These are phyloP conservation scores for Mortierella sp. DNA, from an alignment of 371 early-diverging fungal genomes.

Conservation along the genomic window DNA sequence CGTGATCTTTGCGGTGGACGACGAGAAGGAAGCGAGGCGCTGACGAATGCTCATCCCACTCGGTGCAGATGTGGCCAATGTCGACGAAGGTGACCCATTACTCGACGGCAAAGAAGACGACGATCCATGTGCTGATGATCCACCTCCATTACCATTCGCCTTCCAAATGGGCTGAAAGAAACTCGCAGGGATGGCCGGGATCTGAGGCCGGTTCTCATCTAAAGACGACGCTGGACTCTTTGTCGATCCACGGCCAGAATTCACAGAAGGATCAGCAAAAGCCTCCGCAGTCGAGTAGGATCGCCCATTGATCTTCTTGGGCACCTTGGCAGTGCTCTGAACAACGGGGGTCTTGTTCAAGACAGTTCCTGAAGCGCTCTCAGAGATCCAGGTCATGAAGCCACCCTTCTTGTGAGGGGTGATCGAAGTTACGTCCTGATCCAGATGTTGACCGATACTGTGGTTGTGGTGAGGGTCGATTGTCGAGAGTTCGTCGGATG, in stretches of 20 bases:
- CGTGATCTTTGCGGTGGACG: constrained; percentile 42
- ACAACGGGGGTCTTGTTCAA: constrained; percentile 45
- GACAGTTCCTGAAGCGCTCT: constrained; percentile 52
- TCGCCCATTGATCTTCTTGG: constrained; percentile 39
- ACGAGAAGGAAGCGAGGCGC: constrained; percentile 49
- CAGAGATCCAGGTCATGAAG: constrained; percentile 53
- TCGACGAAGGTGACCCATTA: constrained; percentile 3
- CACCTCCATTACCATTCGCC: constrained; percentile 1
- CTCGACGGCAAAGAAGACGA: constrained; percentile 24
- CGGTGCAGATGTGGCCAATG: constrained; percentile 43
- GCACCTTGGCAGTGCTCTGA: constrained; percentile 48
- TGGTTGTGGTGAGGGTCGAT: constrained; percentile 6
- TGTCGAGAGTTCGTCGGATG: constrained; percentile 22
- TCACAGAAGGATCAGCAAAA: constrained; percentile 17
- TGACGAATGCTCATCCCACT: constrained; percentile 47
- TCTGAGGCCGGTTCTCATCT: constrained; percentile 50
- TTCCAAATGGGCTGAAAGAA: constrained; percentile 57
- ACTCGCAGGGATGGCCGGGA: constrained; percentile 52
- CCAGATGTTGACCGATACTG: not conserved
- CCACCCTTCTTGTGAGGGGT: constrained; percentile 30
- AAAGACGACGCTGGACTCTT: constrained; percentile 12
- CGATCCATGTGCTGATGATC: constrained; percentile 15
- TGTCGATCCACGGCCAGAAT: not conserved
- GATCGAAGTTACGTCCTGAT: not conserved
- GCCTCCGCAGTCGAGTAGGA: constrained; percentile 36